Base-by-base conservation (phyloP, 2,329 filamentous ascomycete genomes). In the Emergomyces orientalis region DNA sequence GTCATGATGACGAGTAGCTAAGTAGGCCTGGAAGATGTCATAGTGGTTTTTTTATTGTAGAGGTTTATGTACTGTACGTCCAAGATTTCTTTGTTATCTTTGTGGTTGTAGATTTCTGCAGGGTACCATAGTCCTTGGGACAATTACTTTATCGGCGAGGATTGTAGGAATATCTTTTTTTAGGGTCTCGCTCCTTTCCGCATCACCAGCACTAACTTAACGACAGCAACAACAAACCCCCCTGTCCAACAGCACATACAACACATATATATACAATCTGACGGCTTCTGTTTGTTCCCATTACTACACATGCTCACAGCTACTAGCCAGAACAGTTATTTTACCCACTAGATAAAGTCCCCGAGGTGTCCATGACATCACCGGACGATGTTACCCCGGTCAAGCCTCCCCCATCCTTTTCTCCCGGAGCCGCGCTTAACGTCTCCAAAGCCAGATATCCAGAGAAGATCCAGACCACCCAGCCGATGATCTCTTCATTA, bases 371-470 rank as follows among this genome's bases (percentile, higher is more conserved):
- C 79, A 90, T 90, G 87, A 86, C 86, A 83, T 82, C 85, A 76
- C 79, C 83, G 73, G 79, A 83, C 74, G 80, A 88, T 85, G 85
- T 80, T 79, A 79, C 82, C 71, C 81, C 84, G 70, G 80, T 84
- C 77, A 84, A 87, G 76, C 85, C 87, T 74, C 83, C 88, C 76
- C 85, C 87, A 75, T 84, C 87, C 71, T 82, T 88, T 75, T 86
- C 88, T 71, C 79, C 85, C 72, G 86, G 86, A 68, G 82, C 85
- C 69, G 84, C 87, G 63, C 78, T 82, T 72, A 74, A 76, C 63
- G 75, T 86, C 63, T 82, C 85, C 66, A 89, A 87, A 77, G 79
- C 80, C 67, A 84, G 87, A 73, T 78, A 76, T 61, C 74, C 78
- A 19, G 71, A 74, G 63, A 77, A 80, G 65, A 77, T 75, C 61